These are phyloP conservation scores for Phytophthora citrophthora DNA, from an alignment of 352 stramenopile species.

Conservation along the genomic window DNA sequence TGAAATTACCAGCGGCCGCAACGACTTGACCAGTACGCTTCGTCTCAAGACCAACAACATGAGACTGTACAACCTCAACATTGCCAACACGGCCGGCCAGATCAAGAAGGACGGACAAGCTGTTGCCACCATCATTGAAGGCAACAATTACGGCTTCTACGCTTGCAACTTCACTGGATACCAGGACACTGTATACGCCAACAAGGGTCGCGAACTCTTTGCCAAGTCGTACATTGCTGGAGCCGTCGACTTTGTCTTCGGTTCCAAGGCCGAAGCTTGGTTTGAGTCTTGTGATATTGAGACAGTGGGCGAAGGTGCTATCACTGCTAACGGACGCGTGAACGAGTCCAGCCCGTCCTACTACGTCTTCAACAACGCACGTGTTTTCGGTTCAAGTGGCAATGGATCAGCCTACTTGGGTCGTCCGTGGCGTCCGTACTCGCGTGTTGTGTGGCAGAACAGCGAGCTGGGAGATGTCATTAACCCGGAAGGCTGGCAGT, in stretches of 20 bases:
- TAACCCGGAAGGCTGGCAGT: slow-evolving; percentile 11
- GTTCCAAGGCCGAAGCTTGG: slow-evolving; percentile 4
- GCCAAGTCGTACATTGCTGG: slow-evolving; percentile 12
- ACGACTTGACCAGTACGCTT: slow-evolving; percentile 15
- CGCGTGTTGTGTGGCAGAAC: slow-evolving; percentile 16
- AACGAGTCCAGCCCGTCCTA: slow-evolving; percentile 1
- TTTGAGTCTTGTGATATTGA: slow-evolving; percentile 21
- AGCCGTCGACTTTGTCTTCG: slow-evolving; percentile 22
- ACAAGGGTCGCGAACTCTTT: slow-evolving; percentile 13
- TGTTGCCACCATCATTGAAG: slow-evolving; percentile 13
- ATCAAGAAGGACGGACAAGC: slow-evolving; percentile 11
- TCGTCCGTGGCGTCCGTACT: slow-evolving; percentile 13
- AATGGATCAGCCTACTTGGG: slow-evolving; percentile 3
- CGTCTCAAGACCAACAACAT: slow-evolving; percentile 19
- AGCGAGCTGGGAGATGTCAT: slow-evolving; percentile 11
- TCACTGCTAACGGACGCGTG: slow-evolving; percentile 16
- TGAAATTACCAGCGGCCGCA: slow-evolving; percentile 9
- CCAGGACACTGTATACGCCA: slow-evolving; percentile 22
- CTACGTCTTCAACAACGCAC: slow-evolving; percentile 22
- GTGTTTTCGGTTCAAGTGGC: slow-evolving; percentile 6
- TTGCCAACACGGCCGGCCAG: slow-evolving; percentile 12
- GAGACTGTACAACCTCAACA: slow-evolving; percentile 18
- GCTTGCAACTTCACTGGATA: slow-evolving; percentile 19
- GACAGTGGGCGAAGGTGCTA: slow-evolving; percentile 5
- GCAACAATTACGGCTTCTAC: slow-evolving; percentile 17